A percentile compares a stretch with the other conserved stretches of the same genome.
phyloP scores from a whole-genome alignment of 495 filamentous ascomycete species.

The Hypomontagnella submonticulosa region DNA sequence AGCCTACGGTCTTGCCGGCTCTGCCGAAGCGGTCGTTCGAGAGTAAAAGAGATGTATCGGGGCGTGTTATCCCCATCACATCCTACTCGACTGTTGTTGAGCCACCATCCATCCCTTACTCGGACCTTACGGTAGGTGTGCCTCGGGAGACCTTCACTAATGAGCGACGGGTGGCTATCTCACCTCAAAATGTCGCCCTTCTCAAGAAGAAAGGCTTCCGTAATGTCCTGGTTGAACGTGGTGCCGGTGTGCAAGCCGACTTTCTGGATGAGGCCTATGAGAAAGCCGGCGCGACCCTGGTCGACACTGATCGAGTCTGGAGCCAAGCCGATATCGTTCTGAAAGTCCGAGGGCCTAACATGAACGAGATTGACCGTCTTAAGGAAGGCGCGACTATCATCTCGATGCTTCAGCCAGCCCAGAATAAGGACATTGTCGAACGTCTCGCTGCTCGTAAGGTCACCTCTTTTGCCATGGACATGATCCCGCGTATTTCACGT shows the following conservation, averaged over 20 bases:
- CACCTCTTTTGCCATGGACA: conserved; percentile 83
- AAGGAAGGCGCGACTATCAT: conserved; percentile 74
- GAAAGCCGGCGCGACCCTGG: conserved; percentile 75
- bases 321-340: conserved; percentile 76
- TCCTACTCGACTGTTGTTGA: conserved; percentile 50
- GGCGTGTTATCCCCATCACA: conserved; percentile 34
- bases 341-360: conserved; percentile 78
- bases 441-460: conserved; percentile 70
- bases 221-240: conserved; percentile 76
- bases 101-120: conserved; percentile 70
- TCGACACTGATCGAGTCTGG: conserved; percentile 71
- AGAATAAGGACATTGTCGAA: conserved; percentile 76
- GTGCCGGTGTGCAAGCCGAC: conserved; percentile 77
- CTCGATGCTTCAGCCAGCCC: conserved; percentile 78
- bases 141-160: conserved; percentile 75
- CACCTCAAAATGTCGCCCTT: conserved; percentile 79
- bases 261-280: conserved; percentile 77
- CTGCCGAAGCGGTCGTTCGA: conserved; percentile 36
- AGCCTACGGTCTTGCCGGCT: conserved; percentile 43
- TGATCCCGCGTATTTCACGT: conserved; percentile 84
- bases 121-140: conserved; percentile 73
- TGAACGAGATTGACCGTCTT: conserved; percentile 69
- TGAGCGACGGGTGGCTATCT: conserved; percentile 82
- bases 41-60: conserved; percentile 18
- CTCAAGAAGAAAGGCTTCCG: conserved; percentile 82